These are phyloP conservation scores for Aaosphaeria pasadenensis DNA, from an alignment of 2,329 filamentous ascomycete species.

Conservation along the genomic window DNA sequence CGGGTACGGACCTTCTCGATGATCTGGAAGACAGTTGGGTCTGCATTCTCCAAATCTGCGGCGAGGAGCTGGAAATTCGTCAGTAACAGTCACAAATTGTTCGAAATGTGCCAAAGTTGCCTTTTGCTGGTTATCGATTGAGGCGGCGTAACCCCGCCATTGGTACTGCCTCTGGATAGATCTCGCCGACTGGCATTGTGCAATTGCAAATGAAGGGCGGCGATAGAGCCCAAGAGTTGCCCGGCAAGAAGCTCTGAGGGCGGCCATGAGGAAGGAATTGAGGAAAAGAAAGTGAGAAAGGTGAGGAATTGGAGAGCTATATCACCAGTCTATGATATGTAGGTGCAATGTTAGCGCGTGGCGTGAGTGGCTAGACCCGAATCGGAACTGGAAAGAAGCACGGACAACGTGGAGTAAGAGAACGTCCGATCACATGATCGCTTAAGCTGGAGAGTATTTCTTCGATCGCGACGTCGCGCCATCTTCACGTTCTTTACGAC, in stretches of 20 bases:
- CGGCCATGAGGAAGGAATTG: conserved; percentile 35
- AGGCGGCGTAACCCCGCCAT: conserved; percentile 42
- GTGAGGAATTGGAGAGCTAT: neutral
- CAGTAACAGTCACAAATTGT: conserved; percentile 5
- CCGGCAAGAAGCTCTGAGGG: conserved; percentile 38
- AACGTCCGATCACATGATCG: neutral
- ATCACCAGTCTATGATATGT: neutral
- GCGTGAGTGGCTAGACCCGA: neutral
- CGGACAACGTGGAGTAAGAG: too few relatives aligned
- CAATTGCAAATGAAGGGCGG: conserved; percentile 22
- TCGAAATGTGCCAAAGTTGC: conserved; percentile 19
- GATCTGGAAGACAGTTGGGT: conserved; percentile 83
- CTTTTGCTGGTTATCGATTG: conserved; percentile 48
- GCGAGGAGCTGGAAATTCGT: conserved; percentile 66
- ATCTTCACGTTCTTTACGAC: conserved; percentile 58
- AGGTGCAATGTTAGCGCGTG: neutral
- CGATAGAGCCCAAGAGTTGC: conserved; percentile 35
- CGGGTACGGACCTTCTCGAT: conserved; percentile 71
- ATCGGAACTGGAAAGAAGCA: neutral
- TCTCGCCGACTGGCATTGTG: conserved; percentile 29
- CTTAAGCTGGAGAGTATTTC: neutral
- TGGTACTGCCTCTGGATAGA: conserved; percentile 15
- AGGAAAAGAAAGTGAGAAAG: neutral
- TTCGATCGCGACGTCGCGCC: neutral
- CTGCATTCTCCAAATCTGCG: conserved; percentile 75